Evolutionary conservation across 75 land plant species (phyloP).

Genomic region (Isoetes taiwanensis): DNA sequence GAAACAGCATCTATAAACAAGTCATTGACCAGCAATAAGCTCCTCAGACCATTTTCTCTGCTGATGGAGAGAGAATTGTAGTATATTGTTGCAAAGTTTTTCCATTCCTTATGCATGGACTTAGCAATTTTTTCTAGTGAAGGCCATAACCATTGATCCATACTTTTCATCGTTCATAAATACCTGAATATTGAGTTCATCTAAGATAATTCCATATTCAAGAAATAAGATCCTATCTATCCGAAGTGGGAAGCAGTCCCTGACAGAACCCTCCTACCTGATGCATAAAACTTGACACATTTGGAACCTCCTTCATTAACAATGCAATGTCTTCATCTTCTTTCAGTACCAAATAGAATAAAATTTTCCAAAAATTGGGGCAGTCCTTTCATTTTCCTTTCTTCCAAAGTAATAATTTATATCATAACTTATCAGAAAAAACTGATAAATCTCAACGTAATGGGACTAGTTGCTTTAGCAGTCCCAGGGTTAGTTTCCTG

Average conservation of each 20-base stretch:
- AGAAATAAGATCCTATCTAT: slow-evolving; percentile 75
- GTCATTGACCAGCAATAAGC: slow-evolving; percentile 47
- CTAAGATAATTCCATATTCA: slow-evolving; percentile 43
- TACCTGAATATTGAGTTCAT: slow-evolving; percentile 63
- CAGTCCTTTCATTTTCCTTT: slow-evolving; percentile 65
- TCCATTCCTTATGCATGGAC: slow-evolving; percentile 59
- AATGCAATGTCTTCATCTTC: slow-evolving; percentile 67
- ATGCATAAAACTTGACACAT: slow-evolving; percentile 75
- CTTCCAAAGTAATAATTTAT: slow-evolving; percentile 58
- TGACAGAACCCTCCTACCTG: slow-evolving; percentile 71
- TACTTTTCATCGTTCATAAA: slow-evolving; percentile 83
- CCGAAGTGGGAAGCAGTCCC: slow-evolving; percentile 73
- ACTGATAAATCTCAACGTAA: slow-evolving; percentile 40
- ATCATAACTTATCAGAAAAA: slow-evolving; percentile 47
- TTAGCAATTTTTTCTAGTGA: slow-evolving; percentile 65
- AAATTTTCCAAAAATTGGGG: slow-evolving; percentile 83
- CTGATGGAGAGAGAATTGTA: slow-evolving; percentile 13
- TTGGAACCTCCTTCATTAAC: slow-evolving; percentile 72
- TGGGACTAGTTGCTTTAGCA: slow-evolving; percentile 16
- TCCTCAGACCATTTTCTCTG: slow-evolving; percentile 69
- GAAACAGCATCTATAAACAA: slow-evolving; percentile 57
- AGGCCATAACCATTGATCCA: slow-evolving; percentile 61
- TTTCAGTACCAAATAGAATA: slow-evolving; percentile 64
- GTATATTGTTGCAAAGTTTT: slow-evolving; percentile 65
- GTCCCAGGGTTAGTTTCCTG: background rate